A percentile compares a stretch with the other conserved stretches of the same genome.
Evolutionary conservation across 1,284 basidiomycete species (phyloP).

Genomic region (Ganoderma sinense): DNA sequence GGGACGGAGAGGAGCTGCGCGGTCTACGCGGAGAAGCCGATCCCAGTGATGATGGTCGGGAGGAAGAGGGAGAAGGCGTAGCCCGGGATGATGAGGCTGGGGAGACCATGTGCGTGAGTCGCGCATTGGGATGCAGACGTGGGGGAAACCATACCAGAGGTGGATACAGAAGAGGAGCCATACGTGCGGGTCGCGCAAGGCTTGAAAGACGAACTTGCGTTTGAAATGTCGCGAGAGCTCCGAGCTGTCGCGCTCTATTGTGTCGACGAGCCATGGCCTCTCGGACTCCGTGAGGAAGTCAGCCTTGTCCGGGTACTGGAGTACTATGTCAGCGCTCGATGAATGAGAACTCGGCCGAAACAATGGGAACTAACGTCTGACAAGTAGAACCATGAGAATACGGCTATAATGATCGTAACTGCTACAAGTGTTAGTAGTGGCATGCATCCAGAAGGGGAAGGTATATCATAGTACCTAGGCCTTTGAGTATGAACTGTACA

Average conservation of each 20-base stretch:
- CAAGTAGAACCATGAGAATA: conserved; percentile 16
- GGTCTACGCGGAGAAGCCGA: conserved; percentile 37
- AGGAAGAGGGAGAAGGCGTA: conserved; percentile 32
- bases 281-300: conserved; percentile 40
- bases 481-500: conserved; percentile 14
- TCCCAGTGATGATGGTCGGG: conserved; percentile 41
- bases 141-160: conserved; percentile 23
- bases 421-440: background rate
- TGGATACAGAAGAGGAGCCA: conserved; percentile 52
- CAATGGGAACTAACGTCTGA: background rate
- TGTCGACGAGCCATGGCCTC: conserved; percentile 40
- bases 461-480: background rate
- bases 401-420: conserved; percentile 11
- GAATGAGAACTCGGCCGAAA: background rate
- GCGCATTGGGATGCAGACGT: background rate
- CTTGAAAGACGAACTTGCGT: conserved; percentile 35
- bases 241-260: conserved; percentile 38
- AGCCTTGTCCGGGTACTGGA: conserved; percentile 9
- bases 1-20: conserved; percentile 38
- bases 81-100: conserved; percentile 24
- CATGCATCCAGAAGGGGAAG: too few relatives aligned
- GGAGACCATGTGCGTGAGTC: too few relatives aligned
- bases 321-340: background rate
- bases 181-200: conserved; percentile 35
- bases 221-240: conserved; percentile 29